Conservation (phyloP, 352 stramenopile species). For the Pythium guiyangense region DNA sequence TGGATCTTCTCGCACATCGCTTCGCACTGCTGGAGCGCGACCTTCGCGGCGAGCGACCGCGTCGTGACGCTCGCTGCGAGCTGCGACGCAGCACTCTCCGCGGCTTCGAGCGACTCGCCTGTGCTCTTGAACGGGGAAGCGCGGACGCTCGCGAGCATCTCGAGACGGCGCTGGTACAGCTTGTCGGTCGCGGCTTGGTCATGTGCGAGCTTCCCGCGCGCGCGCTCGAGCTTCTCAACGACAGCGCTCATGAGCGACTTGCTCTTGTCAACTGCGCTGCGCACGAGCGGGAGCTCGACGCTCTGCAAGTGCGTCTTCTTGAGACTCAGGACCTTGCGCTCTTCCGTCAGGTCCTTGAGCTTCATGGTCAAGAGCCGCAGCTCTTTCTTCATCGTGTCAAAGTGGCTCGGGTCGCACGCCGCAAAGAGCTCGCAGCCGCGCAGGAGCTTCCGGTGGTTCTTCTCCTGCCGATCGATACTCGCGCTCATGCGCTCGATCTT, state of each 20-base stretch:
- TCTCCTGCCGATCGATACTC: conserved; percentile 72
- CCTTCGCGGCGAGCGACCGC: conserved; percentile 58
- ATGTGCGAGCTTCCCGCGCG: conserved; percentile 55
- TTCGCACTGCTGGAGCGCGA: conserved; percentile 76
- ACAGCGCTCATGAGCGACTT: conserved; percentile 62
- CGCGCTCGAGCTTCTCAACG: conserved; percentile 58
- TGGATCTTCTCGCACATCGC: conserved; percentile 83
- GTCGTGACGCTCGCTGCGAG: conserved; percentile 35
- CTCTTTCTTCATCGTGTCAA: conserved; percentile 64
- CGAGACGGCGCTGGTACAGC: conserved; percentile 58
- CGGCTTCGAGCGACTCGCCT: conserved; percentile 17
- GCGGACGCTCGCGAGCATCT: conserved; percentile 71
- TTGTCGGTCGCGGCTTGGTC: conserved; percentile 66
- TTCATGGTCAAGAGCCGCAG: conserved; percentile 66
- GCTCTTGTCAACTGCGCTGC: conserved; percentile 44
- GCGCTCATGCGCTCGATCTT: conserved; percentile 63
- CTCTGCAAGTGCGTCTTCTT: conserved; percentile 63
- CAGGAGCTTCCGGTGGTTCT: conserved; percentile 63
- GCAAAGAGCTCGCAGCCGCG: conserved; percentile 60
- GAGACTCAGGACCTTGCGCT: conserved; percentile 56
- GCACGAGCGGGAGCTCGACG: conserved; percentile 51
- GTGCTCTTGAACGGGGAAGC: conserved; percentile 15
- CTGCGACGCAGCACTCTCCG: conserved; percentile 16
- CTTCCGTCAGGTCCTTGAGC: conserved; percentile 57
- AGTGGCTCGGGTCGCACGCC: conserved; percentile 49